A percentile compares a stretch with the other conserved stretches of the same genome.
Conservation (phyloP, 2,329 filamentous ascomycete genomes). For the Sarocladium brachiariae region DNA sequence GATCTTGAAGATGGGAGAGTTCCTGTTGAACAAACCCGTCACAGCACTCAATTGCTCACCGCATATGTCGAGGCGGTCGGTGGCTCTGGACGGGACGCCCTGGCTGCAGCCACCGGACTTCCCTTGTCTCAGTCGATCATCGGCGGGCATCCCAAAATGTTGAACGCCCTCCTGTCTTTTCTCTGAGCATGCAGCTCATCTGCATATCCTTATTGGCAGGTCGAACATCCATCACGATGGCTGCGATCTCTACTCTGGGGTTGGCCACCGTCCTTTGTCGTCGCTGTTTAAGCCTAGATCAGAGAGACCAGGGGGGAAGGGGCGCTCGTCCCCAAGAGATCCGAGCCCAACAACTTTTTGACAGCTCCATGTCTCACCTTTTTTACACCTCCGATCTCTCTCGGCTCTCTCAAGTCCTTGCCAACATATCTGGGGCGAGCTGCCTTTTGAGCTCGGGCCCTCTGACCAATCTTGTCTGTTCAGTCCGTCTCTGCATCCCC, state of each 20-base stretch:
- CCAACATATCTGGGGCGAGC: not conserved
- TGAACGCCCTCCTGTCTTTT: no score
- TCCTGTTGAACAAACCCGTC: no score
- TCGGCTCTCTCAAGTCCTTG: not conserved
- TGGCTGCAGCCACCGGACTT: no score
- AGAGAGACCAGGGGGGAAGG: not conserved
- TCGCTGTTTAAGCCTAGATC: not conserved
- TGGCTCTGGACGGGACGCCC: no score
- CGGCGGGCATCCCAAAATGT: no score
- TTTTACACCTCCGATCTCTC: conserved; percentile 3
- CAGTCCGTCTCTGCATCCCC: conserved; percentile 4
- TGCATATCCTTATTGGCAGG: no score
- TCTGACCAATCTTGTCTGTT: not conserved
- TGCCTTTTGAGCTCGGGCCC: conserved; percentile 7
- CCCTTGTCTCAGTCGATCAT: conserved; percentile 7
- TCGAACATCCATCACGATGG: not conserved
- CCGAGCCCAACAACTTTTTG: not conserved
- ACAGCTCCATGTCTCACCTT: conserved; percentile 6
- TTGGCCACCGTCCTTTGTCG: conserved; percentile 5
- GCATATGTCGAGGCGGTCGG: not conserved
- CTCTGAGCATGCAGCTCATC: no score
- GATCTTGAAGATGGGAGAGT: no score
- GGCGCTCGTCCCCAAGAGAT: not conserved
- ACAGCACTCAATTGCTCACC: not conserved
- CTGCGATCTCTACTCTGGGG: no score